These are phyloP conservation scores for Cetraspora pellucida DNA, from an alignment of 192 early-diverging fungal species.

Conservation along the genomic window DNA sequence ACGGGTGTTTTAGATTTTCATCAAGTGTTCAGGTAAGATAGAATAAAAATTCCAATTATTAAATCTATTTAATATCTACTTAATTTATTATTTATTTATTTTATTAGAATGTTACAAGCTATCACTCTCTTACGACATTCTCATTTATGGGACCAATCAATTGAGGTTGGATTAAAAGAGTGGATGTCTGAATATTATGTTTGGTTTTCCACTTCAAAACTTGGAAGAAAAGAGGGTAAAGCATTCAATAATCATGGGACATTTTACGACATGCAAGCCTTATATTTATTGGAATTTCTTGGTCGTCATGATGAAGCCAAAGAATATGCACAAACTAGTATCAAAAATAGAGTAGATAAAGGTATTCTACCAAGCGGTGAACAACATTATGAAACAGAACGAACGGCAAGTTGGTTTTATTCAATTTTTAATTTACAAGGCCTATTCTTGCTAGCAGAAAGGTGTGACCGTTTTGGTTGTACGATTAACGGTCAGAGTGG, in stretches of 20 bases:
- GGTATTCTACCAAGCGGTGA: conserved; percentile 45
- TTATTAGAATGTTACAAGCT: conserved; percentile 43
- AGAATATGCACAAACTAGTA: conserved; percentile 26
- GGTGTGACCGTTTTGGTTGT: conserved; percentile 42
- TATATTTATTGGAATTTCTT: conserved; percentile 50
- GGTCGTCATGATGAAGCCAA: conserved; percentile 41
- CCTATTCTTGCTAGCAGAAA: conserved; percentile 45
- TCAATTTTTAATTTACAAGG: conserved; percentile 53
- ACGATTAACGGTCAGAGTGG: conserved; percentile 18
- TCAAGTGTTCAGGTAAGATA: conserved; percentile 41
- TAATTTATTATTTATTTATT: not conserved
- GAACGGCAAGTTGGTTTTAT: conserved; percentile 54
- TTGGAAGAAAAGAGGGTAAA: conserved; percentile 40
- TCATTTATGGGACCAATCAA: conserved; percentile 35
- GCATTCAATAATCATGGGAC: conserved; percentile 60
- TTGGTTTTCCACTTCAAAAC: conserved; percentile 41
- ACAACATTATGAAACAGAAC: conserved; percentile 48
- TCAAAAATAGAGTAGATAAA: conserved; percentile 45
- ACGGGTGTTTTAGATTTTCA: conserved; percentile 55
- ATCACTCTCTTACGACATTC: conserved; percentile 44
- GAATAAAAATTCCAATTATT: not conserved
- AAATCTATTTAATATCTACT: not conserved
- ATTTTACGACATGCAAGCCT: conserved; percentile 57
- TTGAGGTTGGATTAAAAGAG: conserved; percentile 38
- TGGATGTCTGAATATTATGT: conserved; percentile 46